These are phyloP conservation scores for Trypanosoma congolense DNA, from an alignment of 208 protist genomes.

Conservation along the genomic window DNA sequence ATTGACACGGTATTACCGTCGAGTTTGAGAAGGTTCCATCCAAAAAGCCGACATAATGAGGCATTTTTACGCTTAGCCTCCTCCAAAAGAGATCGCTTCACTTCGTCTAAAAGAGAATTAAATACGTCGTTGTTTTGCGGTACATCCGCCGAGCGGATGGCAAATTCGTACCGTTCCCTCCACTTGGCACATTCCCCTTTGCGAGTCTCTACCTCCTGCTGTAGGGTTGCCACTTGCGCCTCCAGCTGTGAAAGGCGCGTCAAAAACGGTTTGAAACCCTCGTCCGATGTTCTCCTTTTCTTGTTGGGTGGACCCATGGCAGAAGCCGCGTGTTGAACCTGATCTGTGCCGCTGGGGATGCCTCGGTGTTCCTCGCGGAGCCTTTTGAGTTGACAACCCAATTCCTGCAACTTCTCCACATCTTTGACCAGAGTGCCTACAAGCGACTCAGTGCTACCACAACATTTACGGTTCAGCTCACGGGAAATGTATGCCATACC, in stretches of 20 bases:
- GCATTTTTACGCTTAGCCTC: not conserved
- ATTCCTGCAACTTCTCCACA: constrained; percentile 15
- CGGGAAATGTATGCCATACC: constrained; percentile 2
- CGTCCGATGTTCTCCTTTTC: constrained; percentile 6
- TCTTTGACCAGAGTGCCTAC: constrained; percentile 3
- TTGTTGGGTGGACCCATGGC: not conserved
- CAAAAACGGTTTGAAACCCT: constrained; percentile 5
- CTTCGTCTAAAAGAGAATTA: constrained; percentile 14
- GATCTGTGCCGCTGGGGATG: not conserved
- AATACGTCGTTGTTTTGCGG: constrained; percentile 15
- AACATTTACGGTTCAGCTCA: constrained; percentile 6
- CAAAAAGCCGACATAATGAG: constrained; percentile 20
- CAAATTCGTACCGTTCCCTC: constrained; percentile 14
- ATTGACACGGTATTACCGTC: constrained; percentile 8
- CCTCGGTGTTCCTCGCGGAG: constrained; percentile 15
- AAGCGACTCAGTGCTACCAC: not conserved
- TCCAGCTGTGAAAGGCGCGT: not conserved
- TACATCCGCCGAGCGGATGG: not conserved
- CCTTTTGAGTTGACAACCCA: constrained; percentile 9
- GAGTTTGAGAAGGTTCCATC: constrained; percentile 20
- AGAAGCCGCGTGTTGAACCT: not conserved
- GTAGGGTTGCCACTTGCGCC: constrained; percentile 8
- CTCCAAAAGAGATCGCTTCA: constrained; percentile 2
- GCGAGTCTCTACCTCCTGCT: constrained; percentile 2
- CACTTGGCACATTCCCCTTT: constrained; percentile 7